phyloP scores from a whole-genome alignment of 306 rosid genomes.

The Prunus mongolica region DNA sequence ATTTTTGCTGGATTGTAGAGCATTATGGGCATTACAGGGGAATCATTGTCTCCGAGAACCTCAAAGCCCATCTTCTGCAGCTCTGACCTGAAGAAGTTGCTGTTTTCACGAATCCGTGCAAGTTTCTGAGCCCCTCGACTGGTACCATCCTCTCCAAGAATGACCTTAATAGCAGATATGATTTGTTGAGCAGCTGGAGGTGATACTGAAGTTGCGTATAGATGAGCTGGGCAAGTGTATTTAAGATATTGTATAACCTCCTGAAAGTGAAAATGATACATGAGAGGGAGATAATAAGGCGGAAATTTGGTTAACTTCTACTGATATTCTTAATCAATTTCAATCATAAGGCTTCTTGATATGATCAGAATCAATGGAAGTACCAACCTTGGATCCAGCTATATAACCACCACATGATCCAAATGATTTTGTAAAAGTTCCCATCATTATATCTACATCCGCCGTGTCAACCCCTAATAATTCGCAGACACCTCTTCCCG shows the following conservation, averaged over 20 bases:
- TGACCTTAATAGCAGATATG: conserved; percentile 63
- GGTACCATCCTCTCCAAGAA: conserved; percentile 86
- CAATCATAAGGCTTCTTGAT: neutral
- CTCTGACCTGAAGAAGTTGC: conserved; percentile 76
- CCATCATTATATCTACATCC: conserved; percentile 80
- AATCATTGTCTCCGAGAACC: conserved; percentile 76
- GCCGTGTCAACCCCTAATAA: conserved; percentile 77
- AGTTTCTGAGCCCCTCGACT: conserved; percentile 80
- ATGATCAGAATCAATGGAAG: neutral
- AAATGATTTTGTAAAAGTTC: conserved; percentile 81
- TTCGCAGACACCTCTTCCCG: conserved; percentile 64
- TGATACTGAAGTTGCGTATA: conserved; percentile 74
- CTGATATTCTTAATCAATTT: neutral
- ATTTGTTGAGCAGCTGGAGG: conserved; percentile 88
- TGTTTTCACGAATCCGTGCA: conserved; percentile 62
- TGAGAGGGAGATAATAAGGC: neutral
- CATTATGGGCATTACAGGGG: conserved; percentile 88
- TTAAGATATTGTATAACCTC: conserved; percentile 66
- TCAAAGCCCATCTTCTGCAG: conserved; percentile 84
- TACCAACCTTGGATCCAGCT: conserved; percentile 73
- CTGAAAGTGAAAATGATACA: conserved; percentile 34
- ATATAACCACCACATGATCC: conserved; percentile 89
- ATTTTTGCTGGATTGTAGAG: conserved; percentile 84
- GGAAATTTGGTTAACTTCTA: neutral
- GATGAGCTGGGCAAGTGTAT: conserved; percentile 74